A percentile compares a stretch with the other conserved stretches of the same genome.
These are phyloP conservation scores for Cymbopogon citratus DNA, from an alignment of 176 grass and related monocot genomes.

Conservation along the genomic window DNA sequence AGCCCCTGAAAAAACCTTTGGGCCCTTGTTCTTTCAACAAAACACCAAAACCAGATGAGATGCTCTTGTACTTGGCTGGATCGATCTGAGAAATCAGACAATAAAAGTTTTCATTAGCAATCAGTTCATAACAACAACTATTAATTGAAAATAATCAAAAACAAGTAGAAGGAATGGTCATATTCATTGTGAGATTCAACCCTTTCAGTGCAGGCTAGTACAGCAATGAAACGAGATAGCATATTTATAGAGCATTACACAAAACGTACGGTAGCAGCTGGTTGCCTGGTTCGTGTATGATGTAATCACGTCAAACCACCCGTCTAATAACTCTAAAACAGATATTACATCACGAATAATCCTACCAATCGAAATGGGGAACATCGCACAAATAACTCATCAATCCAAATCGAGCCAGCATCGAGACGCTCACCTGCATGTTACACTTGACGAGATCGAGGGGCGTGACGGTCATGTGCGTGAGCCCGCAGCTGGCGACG, in stretches of 20 bases:
- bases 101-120: neutral
- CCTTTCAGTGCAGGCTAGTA: neutral
- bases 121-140: neutral
- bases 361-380: neutral
- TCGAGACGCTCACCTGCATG: conserved; percentile 60
- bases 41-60: conserved; percentile 58
- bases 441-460: conserved; percentile 95
- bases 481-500: conserved; percentile 76
- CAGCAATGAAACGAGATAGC: neutral
- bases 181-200: neutral
- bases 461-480: conserved; percentile 85
- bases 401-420: neutral
- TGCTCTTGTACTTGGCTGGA: conserved; percentile 75
- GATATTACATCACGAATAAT: neutral
- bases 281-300: neutral
- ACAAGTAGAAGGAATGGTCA: neutral
- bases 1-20: conserved; percentile 70
- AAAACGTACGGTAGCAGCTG: neutral
- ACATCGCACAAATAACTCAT: neutral
- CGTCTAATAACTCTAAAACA: neutral
- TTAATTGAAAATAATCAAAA: neutral
- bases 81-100: conserved; percentile 47
- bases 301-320: neutral
- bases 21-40: conserved; percentile 75
- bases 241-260: neutral